Evolutionary conservation across 2,329 filamentous ascomycete species (phyloP).

Genomic region (Venturiaceae sp.): DNA sequence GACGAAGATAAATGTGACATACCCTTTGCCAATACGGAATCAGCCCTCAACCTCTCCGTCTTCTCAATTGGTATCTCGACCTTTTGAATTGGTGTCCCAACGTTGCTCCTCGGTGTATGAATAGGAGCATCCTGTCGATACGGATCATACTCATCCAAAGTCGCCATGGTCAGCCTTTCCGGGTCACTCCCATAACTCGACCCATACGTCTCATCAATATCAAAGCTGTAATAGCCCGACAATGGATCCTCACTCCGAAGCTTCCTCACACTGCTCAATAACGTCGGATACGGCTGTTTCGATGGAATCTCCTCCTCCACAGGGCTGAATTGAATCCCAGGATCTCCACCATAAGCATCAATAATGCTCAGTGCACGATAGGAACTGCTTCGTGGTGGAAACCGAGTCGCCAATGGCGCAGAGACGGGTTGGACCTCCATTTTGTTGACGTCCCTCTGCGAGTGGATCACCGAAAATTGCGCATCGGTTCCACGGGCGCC

Average conservation of each 20-base stretch:
- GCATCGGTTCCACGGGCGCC: not conserved
- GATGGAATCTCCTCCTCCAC: not conserved
- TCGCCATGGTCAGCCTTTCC: not conserved
- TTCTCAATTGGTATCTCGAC: not conserved
- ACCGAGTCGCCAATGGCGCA: not conserved
- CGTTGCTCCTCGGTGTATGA: not conserved
- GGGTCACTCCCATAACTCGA: not conserved
- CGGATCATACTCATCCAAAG: slow-evolving; percentile 5
- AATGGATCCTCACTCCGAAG: not conserved
- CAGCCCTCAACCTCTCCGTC: not conserved
- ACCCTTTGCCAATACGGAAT: not conserved
- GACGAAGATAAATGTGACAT: not conserved
- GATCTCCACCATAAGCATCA: slow-evolving; percentile 2
- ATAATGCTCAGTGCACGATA: slow-evolving; percentile 1
- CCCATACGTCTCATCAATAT: slow-evolving; percentile 3
- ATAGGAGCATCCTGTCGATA: not conserved
- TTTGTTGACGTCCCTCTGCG: not conserved
- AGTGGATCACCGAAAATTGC: not conserved
- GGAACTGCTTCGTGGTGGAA: slow-evolving; percentile 2
- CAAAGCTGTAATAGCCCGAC: not conserved
- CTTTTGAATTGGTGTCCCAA: not conserved
- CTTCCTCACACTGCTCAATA: not conserved
- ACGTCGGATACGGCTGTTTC: not conserved
- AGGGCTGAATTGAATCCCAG: not conserved
- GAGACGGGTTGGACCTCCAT: not conserved